A percentile compares a stretch with the other conserved stretches of the same genome.
phyloP scores from a whole-genome alignment of 805 yeast genomes.

The Candida taoyuanica region DNA sequence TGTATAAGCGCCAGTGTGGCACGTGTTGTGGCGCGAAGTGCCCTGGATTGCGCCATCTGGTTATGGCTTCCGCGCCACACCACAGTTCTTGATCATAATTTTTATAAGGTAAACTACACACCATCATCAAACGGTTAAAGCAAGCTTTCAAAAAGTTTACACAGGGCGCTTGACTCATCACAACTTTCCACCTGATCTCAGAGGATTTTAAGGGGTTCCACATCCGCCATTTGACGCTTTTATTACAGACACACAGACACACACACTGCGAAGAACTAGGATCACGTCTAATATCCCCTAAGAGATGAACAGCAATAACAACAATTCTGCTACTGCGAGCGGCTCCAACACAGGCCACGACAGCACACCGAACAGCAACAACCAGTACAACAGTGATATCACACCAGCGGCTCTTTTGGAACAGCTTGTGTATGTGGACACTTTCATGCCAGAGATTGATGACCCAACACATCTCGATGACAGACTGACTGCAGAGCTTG shows the following conservation, averaged over 20 bases:
- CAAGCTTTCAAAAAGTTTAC: too few relatives aligned
- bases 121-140: background rate
- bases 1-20: background rate
- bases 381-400: constrained; percentile 18
- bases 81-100: too few relatives aligned
- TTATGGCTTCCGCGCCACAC: background rate
- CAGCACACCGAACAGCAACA: background rate
- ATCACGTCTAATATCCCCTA: too few relatives aligned
- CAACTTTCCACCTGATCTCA: too few relatives aligned
- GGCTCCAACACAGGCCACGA: background rate
- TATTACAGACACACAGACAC: too few relatives aligned
- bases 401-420: constrained; percentile 51
- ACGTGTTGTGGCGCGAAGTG: background rate
- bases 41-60: background rate
- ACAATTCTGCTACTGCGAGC: background rate
- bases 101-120: background rate
- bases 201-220: too few relatives aligned
- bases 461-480: constrained; percentile 43
- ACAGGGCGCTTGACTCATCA: too few relatives aligned
- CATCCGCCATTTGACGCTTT: too few relatives aligned
- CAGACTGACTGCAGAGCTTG: constrained; percentile 57
- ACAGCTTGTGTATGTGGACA: constrained; percentile 76
- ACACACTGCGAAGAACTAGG: background rate
- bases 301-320: background rate
- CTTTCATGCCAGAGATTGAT: constrained; percentile 54